phyloP scores from a whole-genome alignment of 2,329 filamentous ascomycete species.

The Pyricularia sp. region DNA sequence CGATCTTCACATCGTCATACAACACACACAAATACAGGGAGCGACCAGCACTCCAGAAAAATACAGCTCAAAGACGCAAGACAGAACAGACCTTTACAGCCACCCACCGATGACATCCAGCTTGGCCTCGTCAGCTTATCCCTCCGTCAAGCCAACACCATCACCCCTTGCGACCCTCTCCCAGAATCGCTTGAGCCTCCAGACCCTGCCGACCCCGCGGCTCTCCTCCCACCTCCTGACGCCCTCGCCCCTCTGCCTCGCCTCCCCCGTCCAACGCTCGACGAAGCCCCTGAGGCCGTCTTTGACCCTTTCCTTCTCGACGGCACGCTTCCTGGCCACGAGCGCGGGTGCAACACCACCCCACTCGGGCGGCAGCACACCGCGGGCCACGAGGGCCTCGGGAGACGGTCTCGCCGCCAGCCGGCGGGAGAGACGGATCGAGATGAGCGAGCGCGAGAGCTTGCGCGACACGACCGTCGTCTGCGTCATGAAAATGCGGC shows the following conservation, averaged over 20 bases:
- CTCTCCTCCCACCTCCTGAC: constrained; percentile 38
- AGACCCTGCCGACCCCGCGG: constrained; percentile 45
- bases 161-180: constrained; percentile 45
- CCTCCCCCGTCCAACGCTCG: constrained; percentile 45
- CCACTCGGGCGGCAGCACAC: constrained; percentile 54
- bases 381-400: constrained; percentile 50
- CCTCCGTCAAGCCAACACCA: constrained; percentile 1
- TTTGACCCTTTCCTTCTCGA: constrained; percentile 60
- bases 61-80: background rate
- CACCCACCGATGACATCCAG: background rate
- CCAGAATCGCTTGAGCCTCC: constrained; percentile 57
- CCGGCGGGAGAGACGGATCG: constrained; percentile 54
- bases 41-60: background rate
- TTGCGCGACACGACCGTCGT: constrained; percentile 56
- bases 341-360: constrained; percentile 44
- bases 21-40: background rate
- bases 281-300: constrained; percentile 58
- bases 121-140: background rate
- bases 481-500: constrained; percentile 57
- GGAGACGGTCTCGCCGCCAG: constrained; percentile 51
- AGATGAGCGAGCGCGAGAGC: constrained; percentile 53
- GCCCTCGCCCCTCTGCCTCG: constrained; percentile 37
- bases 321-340: constrained; percentile 50
- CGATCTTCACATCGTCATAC: background rate
- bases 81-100: background rate